Evolutionary conservation across 441 rosid species (phyloP).

Genomic region (Euphorbia corollata): DNA sequence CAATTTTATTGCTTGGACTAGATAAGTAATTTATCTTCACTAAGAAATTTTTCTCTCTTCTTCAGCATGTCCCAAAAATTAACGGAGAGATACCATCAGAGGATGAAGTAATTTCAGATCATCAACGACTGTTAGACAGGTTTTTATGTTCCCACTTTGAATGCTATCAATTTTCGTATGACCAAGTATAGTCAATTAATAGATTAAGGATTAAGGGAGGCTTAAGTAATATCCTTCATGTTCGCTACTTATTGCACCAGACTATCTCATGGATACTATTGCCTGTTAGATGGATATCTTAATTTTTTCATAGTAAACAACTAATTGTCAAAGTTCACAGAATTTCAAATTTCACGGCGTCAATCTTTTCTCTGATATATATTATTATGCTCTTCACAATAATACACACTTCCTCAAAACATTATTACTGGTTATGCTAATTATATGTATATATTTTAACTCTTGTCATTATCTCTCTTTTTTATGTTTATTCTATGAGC

Average conservation of each 20-base stretch:
- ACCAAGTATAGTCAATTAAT: not conserved
- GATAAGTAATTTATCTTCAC: slow-evolving; percentile 5
- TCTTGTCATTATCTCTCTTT: not conserved
- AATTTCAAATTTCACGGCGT: not conserved
- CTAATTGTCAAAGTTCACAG: not conserved
- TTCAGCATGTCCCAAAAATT: slow-evolving; percentile 83
- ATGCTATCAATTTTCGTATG: not conserved
- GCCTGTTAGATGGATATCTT: not conserved
- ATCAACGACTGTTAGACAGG: slow-evolving; percentile 84
- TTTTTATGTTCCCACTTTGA: slow-evolving; percentile 12
- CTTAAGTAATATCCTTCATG: not conserved
- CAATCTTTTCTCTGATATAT: not conserved
- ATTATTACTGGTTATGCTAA: not conserved
- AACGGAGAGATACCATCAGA: slow-evolving; percentile 75
- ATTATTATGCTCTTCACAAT: not conserved
- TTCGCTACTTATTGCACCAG: not conserved
- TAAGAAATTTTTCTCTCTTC: slow-evolving; percentile 7
- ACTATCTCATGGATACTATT: not conserved
- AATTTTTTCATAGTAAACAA: not conserved
- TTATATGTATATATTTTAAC: not conserved
- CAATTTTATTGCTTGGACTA: not conserved
- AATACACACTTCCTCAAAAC: not conserved
- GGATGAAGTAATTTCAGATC: slow-evolving; percentile 77
- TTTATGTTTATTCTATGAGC: not conserved
- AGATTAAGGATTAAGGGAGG: not conserved